Conservation (phyloP, 306 rosid species). For the Cucurbita moschata region DNA sequence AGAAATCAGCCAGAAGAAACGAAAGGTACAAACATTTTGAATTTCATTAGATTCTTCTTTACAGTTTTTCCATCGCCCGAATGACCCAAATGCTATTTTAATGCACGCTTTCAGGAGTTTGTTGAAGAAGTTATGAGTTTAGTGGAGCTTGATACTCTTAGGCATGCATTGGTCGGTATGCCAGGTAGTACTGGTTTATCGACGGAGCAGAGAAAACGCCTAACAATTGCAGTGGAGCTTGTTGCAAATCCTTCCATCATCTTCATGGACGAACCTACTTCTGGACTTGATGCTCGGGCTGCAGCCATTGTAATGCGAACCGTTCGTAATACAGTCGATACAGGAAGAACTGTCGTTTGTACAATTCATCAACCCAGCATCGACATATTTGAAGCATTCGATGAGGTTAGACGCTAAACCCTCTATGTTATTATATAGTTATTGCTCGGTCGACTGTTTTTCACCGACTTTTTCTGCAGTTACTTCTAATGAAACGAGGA, state of each 20-base stretch:
- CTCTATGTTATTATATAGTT: background rate
- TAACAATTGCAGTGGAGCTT: conserved; percentile 85
- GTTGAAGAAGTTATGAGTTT: conserved; percentile 73
- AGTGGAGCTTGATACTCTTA: conserved; percentile 69
- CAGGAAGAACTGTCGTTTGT: conserved; percentile 89
- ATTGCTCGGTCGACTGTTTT: no score
- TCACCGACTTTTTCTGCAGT: conserved; percentile 23
- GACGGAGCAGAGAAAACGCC: conserved; percentile 79
- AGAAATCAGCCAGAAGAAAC: conserved; percentile 45
- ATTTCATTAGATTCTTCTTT: background rate
- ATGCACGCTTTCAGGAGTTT: conserved; percentile 46
- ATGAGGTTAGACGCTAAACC: conserved; percentile 30
- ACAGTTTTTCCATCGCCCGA: no score
- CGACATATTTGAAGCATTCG: conserved; percentile 90
- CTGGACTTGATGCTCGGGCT: conserved; percentile 92
- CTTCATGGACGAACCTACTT: conserved; percentile 92
- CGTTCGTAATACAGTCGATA: conserved; percentile 84
- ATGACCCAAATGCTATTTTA: no score
- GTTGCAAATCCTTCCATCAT: conserved; percentile 92
- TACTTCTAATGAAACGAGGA: conserved; percentile 88
- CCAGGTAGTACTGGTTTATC: conserved; percentile 83
- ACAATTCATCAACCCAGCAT: conserved; percentile 89
- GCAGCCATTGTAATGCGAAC: conserved; percentile 89
- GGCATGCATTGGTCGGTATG: conserved; percentile 69
- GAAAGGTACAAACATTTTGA: conserved; percentile 28